Percentiles rank a stretch among this genome's conserved stretches.
phyloP scores from a whole-genome alignment of 225 moss, liverwort and hornwort genomes.

The Bryoerythrophyllum caledonicum region DNA sequence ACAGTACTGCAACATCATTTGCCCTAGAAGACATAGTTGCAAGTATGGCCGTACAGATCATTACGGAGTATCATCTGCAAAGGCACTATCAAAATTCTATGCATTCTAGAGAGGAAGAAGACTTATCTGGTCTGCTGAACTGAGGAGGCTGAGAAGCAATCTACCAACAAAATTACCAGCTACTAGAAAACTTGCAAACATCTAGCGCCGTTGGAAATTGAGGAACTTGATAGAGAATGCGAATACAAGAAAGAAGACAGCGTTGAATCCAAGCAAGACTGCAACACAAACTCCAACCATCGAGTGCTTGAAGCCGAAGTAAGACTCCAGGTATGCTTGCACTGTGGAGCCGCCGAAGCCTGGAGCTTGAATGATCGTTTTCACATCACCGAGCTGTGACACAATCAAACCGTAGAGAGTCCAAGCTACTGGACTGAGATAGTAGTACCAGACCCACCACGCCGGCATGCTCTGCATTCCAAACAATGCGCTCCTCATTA shows the following conservation, averaged over 20 bases:
- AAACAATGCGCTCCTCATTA: slow-evolving; percentile 12
- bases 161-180: neutral
- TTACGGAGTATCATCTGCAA: slow-evolving; percentile 24
- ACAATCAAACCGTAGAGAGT: slow-evolving; percentile 85
- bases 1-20: slow-evolving; percentile 45
- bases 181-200: neutral
- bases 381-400: slow-evolving; percentile 79
- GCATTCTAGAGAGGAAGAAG: neutral
- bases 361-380: slow-evolving; percentile 32
- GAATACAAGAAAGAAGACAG: slow-evolving; percentile 73
- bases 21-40: slow-evolving; percentile 33
- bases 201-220: slow-evolving; percentile 85
- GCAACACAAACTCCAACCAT: slow-evolving; percentile 77
- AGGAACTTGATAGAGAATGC: slow-evolving; percentile 83
- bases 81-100: neutral
- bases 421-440: slow-evolving; percentile 87
- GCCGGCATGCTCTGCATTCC: slow-evolving; percentile 71
- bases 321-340: slow-evolving; percentile 48
- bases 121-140: neutral
- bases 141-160: neutral
- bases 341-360: slow-evolving; percentile 39
- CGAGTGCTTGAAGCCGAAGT: slow-evolving; percentile 72
- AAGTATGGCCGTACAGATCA: slow-evolving; percentile 31
- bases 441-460: slow-evolving; percentile 95
- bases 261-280: slow-evolving; percentile 53